Base-by-base conservation (phyloP, 805 yeast species). In the Lachancea cidri region DNA sequence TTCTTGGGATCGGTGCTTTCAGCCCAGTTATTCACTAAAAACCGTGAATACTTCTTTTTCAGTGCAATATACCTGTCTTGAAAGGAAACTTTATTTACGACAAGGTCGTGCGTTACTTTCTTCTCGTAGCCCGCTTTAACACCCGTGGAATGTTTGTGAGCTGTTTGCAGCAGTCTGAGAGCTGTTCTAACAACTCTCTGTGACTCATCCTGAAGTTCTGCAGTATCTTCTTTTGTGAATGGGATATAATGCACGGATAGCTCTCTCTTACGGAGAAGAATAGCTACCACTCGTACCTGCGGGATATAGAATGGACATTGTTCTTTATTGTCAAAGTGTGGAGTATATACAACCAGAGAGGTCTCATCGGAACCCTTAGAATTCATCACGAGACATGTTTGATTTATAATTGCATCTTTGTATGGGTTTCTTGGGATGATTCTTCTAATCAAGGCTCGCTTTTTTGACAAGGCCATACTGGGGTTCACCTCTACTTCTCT, bases 1-100 rank as follows among this genome's bases (percentile, higher is more conserved):
- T 91, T 91, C 52, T 82, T 76, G 2, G 97, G 97, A 62, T 91
- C 97, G 2, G 98, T 91, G 22, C 82, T 79, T 63, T 91, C 98
- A n/a, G 73, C 79, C 98, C 98, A 91, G 48, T 73, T 74, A 31
- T 81, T 85, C 8, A 88, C 88, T 36, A 91, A 65, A 14, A 66
- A 62, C 19, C 81, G 76, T 0, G 95, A 86, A 59, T 89, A 84
- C 60, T 81, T 84, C 60, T 83, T 85, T 63, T 91, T 91, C 54
- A 91, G 69, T 16, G 75, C 68, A 19, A 86, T 81, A 60, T 91
- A 91, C 44, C 84, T 66, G 55, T 86, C 82, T 60, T 91, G 97
- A 53, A 91, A 91, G 9, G 77, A 71, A 17, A 82, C 83, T 54
- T 87, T 84, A 33, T 86, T 79, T 0, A 91, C 94, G 5, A 91